Evolutionary conservation across 1,284 basidiomycete species (phyloP).

Genomic region (Porodaedalea pini): DNA sequence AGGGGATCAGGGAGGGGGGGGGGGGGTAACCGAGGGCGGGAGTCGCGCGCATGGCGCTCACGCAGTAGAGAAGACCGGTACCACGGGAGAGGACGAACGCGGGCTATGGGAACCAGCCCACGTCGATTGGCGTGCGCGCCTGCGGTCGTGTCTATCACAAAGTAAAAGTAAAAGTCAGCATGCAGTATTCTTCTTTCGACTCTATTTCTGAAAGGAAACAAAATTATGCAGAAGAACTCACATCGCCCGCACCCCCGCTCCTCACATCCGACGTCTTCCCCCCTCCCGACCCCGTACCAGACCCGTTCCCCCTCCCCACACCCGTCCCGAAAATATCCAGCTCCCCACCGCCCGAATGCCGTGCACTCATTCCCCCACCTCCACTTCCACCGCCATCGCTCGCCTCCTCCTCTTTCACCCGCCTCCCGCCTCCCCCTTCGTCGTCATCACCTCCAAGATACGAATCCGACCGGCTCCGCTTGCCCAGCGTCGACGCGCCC

Average conservation of each 20-base stretch:
- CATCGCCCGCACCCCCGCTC: not conserved
- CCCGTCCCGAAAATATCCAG: not conserved
- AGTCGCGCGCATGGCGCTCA: too few species aligned
- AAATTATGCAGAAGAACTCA: not conserved
- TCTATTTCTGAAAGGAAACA: too few species aligned
- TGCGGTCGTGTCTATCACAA: not conserved
- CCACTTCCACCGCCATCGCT: not conserved
- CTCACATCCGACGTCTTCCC: constrained; percentile 3
- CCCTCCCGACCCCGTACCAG: not conserved
- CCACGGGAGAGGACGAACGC: too few species aligned
- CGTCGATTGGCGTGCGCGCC: not conserved
- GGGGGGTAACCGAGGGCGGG: too few species aligned
- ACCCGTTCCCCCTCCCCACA: not conserved
- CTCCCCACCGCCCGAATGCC: constrained; percentile 1
- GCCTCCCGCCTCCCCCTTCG: not conserved
- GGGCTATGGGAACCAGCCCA: constrained; percentile 4
- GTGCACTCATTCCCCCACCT: not conserved
- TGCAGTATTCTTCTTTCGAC: too few species aligned
- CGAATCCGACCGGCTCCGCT: constrained; percentile 11
- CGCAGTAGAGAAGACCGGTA: too few species aligned
- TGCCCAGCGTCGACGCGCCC: not conserved
- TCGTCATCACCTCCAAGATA: not conserved
- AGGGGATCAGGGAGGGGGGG: too few species aligned
- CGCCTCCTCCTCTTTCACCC: constrained; percentile 7
- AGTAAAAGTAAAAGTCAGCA: too few species aligned